These are phyloP conservation scores for Saccharomycopsis schoenii DNA, from an alignment of 805 yeast species.

Conservation along the genomic window DNA sequence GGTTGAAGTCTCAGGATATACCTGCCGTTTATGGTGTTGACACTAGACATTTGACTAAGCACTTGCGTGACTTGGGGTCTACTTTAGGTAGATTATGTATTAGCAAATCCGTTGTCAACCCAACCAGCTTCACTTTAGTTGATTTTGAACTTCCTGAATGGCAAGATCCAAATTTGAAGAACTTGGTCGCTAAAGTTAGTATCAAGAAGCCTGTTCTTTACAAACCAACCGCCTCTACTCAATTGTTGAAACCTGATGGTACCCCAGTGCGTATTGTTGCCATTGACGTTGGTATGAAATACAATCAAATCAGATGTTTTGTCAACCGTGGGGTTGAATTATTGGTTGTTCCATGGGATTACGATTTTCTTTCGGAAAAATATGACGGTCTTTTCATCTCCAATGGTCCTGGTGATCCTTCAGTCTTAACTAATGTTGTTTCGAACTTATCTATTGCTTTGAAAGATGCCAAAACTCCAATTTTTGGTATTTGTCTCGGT, in stretches of 20 bases:
- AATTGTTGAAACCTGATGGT: constrained; percentile 49
- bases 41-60: constrained; percentile 90
- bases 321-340: constrained; percentile 94
- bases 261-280: constrained; percentile 76
- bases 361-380: constrained; percentile 68
- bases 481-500: constrained; percentile 97
- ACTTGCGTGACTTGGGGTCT: constrained; percentile 85
- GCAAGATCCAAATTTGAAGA: constrained; percentile 86
- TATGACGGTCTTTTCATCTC: constrained; percentile 95
- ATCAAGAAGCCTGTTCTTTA: constrained; percentile 65
- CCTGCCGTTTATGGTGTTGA: constrained; percentile 98
- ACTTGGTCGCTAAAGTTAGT: constrained; percentile 88
- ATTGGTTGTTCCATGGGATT: constrained; percentile 91
- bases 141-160: constrained; percentile 73
- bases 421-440: constrained; percentile 64
- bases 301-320: constrained; percentile 94
- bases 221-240: constrained; percentile 49
- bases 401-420: constrained; percentile 99
- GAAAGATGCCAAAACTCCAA: constrained; percentile 65
- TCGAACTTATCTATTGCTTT: constrained; percentile 49
- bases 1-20: constrained; percentile 85
- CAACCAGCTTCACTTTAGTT: constrained; percentile 27
- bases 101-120: constrained; percentile 26
- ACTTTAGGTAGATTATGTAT: constrained; percentile 82
- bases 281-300: constrained; percentile 96